Base-by-base conservation (phyloP, 768 basidiomycete species). In the Lentinula sp. region DNA sequence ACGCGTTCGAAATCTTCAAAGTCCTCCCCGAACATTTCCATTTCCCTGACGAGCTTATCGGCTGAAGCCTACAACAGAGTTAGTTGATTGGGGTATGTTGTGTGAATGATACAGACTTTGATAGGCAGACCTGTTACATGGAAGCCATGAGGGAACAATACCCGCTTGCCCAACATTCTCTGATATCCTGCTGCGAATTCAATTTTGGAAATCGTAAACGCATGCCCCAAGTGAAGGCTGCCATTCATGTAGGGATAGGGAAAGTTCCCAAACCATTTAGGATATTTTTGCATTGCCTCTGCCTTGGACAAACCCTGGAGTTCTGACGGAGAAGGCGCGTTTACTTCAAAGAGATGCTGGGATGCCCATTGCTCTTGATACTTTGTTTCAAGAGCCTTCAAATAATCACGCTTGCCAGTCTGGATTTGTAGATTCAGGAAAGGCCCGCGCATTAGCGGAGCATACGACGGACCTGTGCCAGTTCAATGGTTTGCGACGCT, bases 51-150 rank as follows among this genome's bases (percentile, higher is more conserved):
- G 61, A 99, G 90, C 73, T 98, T 99, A 80, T 99, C 97, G 8
- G 96, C 80, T n/a, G 95, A 88, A 7, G 97, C 89, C 96, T 98
- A 10, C 36, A 23, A 13, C 2, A 42, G 32, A 48, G n/a, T 28
- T 59, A 41, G 33, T 32, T 32, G 37, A 13, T 10, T 35, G 9
- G n/a, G 13, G 4, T 23, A 35, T 2, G 4, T 10, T 16, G 52
- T 12, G 18, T 6, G 35, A 28, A 9, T 13, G 16, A n/a, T 8
- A 76, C 88, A 62, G 63, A 93, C 96, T 85, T 98, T 98, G 81
- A 99, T 99, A 42, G 97, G 97, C 93, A 99, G 91, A 37, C 97
- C 97, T 5, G 97, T 99, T 67, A 91, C 92, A 76, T 99, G 97
- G 74, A 97, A 91, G 52, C 93, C 97, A 69, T 95, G 90, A n/a